Evolutionary conservation across 2,329 filamentous ascomycete species (phyloP).

Genomic region (Trichoderma harzianum): DNA sequence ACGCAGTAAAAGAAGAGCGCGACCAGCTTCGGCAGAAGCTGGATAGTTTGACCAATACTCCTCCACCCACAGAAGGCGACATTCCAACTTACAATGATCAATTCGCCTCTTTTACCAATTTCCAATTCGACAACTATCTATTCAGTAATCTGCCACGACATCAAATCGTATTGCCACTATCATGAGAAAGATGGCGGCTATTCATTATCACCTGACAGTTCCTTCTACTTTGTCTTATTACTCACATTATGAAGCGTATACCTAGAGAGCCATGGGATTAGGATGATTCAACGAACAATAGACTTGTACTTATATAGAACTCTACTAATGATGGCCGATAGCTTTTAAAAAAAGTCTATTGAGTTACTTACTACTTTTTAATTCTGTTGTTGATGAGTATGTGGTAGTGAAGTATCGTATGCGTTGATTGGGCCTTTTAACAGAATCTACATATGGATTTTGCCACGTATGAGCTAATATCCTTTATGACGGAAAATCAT

Average conservation of each 20-base stretch:
- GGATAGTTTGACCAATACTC: neutral
- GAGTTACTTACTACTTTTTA: neutral
- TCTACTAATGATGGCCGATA: neutral
- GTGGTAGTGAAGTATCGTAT: neutral
- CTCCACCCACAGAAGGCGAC: neutral
- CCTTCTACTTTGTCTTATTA: neutral
- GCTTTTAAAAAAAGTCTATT: neutral
- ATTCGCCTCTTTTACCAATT: neutral
- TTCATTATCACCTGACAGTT: neutral
- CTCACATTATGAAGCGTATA: neutral
- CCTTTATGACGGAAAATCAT: neutral
- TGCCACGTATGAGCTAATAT: neutral
- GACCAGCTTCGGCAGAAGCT: neutral
- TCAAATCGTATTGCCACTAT: neutral
- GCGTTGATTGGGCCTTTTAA: neutral
- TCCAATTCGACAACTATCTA: neutral
- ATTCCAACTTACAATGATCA: neutral
- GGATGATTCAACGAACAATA: neutral
- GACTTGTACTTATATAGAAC: neutral
- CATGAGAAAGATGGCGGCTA: neutral
- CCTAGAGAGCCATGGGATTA: neutral
- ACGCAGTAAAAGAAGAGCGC: neutral
- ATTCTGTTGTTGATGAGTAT: neutral
- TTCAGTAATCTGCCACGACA: neutral
- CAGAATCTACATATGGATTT: neutral